These are phyloP conservation scores for Macrolepiota albuminosa DNA, from an alignment of 768 basidiomycete species.

Conservation along the genomic window DNA sequence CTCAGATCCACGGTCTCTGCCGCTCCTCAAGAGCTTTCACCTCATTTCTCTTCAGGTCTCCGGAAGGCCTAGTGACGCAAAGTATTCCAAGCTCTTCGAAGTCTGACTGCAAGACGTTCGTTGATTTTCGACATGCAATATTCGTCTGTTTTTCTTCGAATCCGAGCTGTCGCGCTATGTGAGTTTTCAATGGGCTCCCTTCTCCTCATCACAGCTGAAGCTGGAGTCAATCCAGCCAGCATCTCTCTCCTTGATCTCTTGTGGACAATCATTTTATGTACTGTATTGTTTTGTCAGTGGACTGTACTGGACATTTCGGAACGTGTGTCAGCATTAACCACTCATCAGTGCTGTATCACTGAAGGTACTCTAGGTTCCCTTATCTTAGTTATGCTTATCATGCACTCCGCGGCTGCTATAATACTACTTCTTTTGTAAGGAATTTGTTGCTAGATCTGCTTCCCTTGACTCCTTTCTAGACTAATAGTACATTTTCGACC, in stretches of 20 bases:
- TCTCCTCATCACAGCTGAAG: neutral
- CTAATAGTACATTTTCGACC: conserved; percentile 41
- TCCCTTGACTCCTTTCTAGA: conserved; percentile 21
- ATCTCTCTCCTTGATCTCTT: conserved; percentile 40
- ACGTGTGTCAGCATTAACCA: conserved; percentile 29
- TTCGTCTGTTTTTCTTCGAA: conserved; percentile 18
- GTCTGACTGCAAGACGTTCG: neutral
- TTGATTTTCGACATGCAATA: conserved; percentile 6
- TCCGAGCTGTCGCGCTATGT: conserved; percentile 19
- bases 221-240: conserved; percentile 26
- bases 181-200: conserved; percentile 1
- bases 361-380: conserved; percentile 32
- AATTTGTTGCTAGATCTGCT: neutral
- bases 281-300: conserved; percentile 45
- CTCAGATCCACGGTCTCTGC: neutral
- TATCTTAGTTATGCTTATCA: conserved; percentile 38
- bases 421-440: conserved; percentile 40
- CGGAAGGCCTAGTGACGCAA: conserved; percentile 6
- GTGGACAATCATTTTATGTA: conserved; percentile 43
- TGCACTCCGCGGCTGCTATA: conserved; percentile 34
- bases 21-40: neutral
- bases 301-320: conserved; percentile 36
- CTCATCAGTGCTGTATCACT: neutral
- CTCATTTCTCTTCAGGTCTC: neutral
- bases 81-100: neutral